Conservation (phyloP, 2,329 filamentous ascomycete species). For the Elsinoe batatas region DNA sequence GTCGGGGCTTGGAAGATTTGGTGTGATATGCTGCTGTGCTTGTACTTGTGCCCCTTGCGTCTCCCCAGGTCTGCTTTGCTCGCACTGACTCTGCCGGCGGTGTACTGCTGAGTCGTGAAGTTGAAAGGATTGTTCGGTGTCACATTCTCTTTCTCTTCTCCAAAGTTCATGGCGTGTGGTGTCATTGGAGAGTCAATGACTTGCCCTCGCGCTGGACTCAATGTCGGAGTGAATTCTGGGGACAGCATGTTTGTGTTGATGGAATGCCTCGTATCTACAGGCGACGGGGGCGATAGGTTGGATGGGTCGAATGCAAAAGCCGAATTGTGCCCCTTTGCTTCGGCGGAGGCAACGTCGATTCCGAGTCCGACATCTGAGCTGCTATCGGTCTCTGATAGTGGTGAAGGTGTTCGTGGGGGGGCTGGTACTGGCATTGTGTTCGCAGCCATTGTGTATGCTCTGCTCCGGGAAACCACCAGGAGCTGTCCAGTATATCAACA, state of each 20-base stretch:
- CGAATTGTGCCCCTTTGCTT: conserved; percentile 11
- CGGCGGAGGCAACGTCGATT: conserved; percentile 18
- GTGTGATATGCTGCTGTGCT: conserved; percentile 91
- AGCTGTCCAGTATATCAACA: conserved; percentile 1
- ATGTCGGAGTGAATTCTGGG: conserved; percentile 13
- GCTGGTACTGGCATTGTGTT: conserved; percentile 47
- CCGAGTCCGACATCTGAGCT: conserved; percentile 18
- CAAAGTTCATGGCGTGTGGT: conserved; percentile 19
- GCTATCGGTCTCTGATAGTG: conserved; percentile 46
- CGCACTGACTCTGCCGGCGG: conserved; percentile 22
- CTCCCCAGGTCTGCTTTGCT: conserved; percentile 79
- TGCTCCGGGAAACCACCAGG: background rate
- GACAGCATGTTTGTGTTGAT: conserved; percentile 15
- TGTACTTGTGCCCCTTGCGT: conserved; percentile 91
- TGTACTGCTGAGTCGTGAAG: conserved; percentile 60
- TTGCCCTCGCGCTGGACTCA: conserved; percentile 12
- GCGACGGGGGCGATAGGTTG: conserved; percentile 9
- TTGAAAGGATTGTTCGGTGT: conserved; percentile 69
- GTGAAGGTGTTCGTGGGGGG: conserved; percentile 55
- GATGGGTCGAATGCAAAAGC: conserved; percentile 13
- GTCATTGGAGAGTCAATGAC: conserved; percentile 23
- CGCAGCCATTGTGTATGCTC: conserved; percentile 41
- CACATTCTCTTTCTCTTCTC: conserved; percentile 19
- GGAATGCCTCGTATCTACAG: conserved; percentile 2
- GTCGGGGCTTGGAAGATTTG: conserved; percentile 94